Conservation (phyloP, 192 early-diverging fungal species). For the Coemansia sp. region DNA sequence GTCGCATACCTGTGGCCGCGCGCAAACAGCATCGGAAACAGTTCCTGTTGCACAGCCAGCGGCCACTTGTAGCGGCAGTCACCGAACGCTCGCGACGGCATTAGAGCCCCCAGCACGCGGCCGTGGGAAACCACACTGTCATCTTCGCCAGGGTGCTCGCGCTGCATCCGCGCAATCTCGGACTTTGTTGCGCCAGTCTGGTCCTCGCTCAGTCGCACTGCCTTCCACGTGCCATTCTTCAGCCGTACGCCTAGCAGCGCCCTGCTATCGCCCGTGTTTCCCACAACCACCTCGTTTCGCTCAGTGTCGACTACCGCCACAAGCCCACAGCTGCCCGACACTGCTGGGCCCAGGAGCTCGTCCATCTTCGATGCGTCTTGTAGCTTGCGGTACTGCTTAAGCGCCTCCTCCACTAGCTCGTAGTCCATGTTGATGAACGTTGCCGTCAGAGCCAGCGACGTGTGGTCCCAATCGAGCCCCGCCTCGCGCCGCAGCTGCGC, state of each 20-base stretch:
- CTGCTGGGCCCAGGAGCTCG: constrained; percentile 38
- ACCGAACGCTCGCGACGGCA: constrained; percentile 64
- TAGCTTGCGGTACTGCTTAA: constrained; percentile 26
- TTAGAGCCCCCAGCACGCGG: constrained; percentile 61
- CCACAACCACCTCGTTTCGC: constrained; percentile 37
- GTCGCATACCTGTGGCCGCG: constrained; percentile 50
- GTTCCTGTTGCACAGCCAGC: constrained; percentile 54
- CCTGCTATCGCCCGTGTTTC: constrained; percentile 43
- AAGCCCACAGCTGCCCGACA: constrained; percentile 42
- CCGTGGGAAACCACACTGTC: constrained; percentile 59
- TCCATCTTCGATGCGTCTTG: constrained; percentile 22
- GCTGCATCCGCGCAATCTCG: constrained; percentile 58
- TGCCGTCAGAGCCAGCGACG: constrained; percentile 26
- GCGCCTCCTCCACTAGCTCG: constrained; percentile 19
- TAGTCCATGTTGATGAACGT: constrained; percentile 36
- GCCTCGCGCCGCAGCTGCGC: constrained; percentile 24
- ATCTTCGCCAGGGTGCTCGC: constrained; percentile 71
- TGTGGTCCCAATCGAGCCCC: constrained; percentile 34
- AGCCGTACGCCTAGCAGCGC: constrained; percentile 45
- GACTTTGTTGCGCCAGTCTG: constrained; percentile 56
- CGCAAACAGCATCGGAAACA: constrained; percentile 31
- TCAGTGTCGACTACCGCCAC: constrained; percentile 37
- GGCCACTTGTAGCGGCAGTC: constrained; percentile 73
- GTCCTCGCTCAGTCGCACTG: constrained; percentile 62
- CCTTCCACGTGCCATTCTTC: constrained; percentile 53